A percentile compares a stretch with the other conserved stretches of the same genome.
phyloP scores from a whole-genome alignment of 345 rosid genomes.

The Citrus sp. region DNA sequence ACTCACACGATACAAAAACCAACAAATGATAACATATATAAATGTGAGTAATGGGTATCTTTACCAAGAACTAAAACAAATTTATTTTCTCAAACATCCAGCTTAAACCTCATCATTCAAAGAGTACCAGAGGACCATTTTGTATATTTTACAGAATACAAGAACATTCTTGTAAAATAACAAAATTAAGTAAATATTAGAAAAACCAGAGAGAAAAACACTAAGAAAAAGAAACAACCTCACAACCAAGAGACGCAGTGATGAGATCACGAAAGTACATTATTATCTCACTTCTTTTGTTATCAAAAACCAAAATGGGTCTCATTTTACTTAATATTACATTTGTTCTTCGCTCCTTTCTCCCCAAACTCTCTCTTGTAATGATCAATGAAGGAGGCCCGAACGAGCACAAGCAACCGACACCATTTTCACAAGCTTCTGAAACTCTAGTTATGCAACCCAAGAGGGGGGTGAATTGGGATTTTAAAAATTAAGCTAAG shows the following conservation, averaged over 20 bases:
- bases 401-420: neutral
- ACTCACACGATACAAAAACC: no score
- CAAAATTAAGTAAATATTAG: no score
- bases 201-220: neutral
- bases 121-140: no score
- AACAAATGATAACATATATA: no score
- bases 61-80: neutral
- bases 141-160: no score
- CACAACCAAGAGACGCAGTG: conserved; percentile 14
- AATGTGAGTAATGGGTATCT: no score
- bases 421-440: neutral
- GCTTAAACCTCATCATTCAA: no score
- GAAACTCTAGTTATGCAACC: no score
- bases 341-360: conserved; percentile 17
- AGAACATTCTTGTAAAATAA: no score
- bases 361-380: conserved; percentile 18
- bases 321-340: conserved; percentile 21
- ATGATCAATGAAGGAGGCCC: neutral
- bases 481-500: no score
- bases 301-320: conserved; percentile 21
- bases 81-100: no score
- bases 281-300: conserved; percentile 20
- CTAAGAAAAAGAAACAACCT: conserved; percentile 13
- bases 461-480: no score
- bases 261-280: conserved; percentile 26